Conservation (phyloP, 495 filamentous ascomycete genomes). For the Neurospora hispaniola region DNA sequence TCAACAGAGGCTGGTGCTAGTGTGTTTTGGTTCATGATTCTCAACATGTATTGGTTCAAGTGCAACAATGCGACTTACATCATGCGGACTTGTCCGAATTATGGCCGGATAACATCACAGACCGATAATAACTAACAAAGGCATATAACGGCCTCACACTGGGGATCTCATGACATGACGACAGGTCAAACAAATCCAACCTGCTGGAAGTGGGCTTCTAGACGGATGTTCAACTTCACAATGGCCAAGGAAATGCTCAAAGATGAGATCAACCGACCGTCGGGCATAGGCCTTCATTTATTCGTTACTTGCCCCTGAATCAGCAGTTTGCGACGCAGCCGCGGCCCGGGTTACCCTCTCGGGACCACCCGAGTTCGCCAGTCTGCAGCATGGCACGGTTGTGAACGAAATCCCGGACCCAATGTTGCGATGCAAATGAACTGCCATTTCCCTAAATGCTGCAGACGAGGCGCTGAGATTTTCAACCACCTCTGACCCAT, state of each 20-base stretch:
- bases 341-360: background rate
- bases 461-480: constrained; percentile 16
- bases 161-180: background rate
- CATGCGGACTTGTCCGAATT: background rate
- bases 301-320: background rate
- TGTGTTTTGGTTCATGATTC: background rate
- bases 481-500: constrained; percentile 20
- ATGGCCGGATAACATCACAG: background rate
- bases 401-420: constrained; percentile 3
- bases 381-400: background rate
- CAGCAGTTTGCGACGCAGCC: background rate
- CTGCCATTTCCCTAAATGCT: constrained; percentile 27
- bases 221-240: background rate
- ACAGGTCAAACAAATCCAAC: background rate
- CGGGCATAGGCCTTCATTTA: background rate
- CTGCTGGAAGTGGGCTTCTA: background rate
- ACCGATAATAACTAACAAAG: background rate
- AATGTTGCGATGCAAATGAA: constrained; percentile 19
- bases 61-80: background rate
- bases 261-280: background rate
- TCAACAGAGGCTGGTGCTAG: background rate
- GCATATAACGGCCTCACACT: background rate
- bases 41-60: background rate
- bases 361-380: background rate
- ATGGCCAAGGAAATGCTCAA: background rate